phyloP scores from a whole-genome alignment of 2,329 filamentous ascomycete genomes.

The Trichoderma semiorbis region DNA sequence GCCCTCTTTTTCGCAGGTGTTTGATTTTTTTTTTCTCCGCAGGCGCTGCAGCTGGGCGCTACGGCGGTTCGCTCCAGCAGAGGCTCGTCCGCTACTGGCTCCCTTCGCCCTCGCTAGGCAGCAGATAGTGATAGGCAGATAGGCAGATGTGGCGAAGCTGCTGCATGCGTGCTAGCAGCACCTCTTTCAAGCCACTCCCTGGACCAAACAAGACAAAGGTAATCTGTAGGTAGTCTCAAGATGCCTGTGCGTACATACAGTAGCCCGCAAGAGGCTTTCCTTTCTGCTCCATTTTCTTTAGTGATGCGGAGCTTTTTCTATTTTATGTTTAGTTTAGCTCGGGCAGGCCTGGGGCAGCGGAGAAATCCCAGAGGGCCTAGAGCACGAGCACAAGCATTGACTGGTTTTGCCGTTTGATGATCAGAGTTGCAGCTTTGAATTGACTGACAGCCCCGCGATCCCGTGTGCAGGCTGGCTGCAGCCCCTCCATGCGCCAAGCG shows the following conservation, averaged over 20 bases:
- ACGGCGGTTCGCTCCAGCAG: background rate
- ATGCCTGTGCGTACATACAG: background rate
- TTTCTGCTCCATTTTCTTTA: background rate
- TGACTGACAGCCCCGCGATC: background rate
- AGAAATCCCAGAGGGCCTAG: background rate
- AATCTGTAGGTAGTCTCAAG: background rate
- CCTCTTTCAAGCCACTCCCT: background rate
- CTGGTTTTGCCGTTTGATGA: background rate
- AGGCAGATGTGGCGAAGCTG: constrained; percentile 15
- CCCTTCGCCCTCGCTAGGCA: background rate
- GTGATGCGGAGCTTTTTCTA: constrained; percentile 9
- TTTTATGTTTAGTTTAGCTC: background rate
- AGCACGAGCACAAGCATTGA: background rate
- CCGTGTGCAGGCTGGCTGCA: background rate
- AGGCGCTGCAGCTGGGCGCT: constrained; percentile 7
- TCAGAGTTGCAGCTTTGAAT: background rate
- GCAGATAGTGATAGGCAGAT: background rate
- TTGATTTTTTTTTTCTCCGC: constrained; percentile 2
- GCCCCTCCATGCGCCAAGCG: constrained; percentile 6
- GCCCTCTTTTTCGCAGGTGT: background rate
- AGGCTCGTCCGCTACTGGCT: background rate
- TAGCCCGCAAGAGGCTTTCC: background rate
- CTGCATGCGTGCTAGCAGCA: constrained; percentile 6
- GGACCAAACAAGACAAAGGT: background rate
- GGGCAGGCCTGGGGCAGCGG: background rate